Evolutionary conservation across 129 eudicot genomes (phyloP), one percentile per base, ranked within the genome.

Genomic region (Flaveria brownii): DNA sequence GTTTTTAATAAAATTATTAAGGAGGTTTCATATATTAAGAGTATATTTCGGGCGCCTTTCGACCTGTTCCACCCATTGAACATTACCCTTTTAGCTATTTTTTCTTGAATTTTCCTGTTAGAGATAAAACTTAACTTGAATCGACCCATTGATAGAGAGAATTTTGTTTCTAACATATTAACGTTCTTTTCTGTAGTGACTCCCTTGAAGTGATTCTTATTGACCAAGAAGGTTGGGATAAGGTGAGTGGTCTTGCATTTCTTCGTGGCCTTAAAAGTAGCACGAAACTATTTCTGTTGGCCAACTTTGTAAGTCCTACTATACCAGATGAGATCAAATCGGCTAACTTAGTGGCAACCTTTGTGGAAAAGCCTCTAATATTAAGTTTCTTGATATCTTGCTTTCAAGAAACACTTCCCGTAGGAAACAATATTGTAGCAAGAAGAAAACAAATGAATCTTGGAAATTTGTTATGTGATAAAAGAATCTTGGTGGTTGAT

Each of bases 401-500:
- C 86, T 86, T 91, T 75, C 89, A 85, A 75, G 96, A 85, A 77
- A 89, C 89, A 11, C 69, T 82, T 69, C 64, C 72, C 22, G 68
- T 63, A 62, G 83, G 81, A 71, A 81, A 85, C 74, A 86, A 80
- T 79, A 87, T 49, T 11, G 46, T 73, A 18, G 77, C 77, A n/a
- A 84, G 76, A 63, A 79, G 43, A 45, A 86, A 84, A 84, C 89
- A 86, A 16, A 63, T 83, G 16, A 88, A 65, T 69, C 87, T 90
- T 0, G 85, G 86, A 70, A 87, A 17, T 71, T 81, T 91, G 33
- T 79, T 93, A 25, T 86, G 73, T 49, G 86, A 83, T 56, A 94
- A 80, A 54, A 72, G 68, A 50, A 88, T 94, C 52, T 82, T 94
- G 84, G 98, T 94, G 76, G 98, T 94, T 45, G 98, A 94, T 84